Conservation (phyloP, 768 basidiomycete species). For the Hemileccinum rubropunctum region DNA sequence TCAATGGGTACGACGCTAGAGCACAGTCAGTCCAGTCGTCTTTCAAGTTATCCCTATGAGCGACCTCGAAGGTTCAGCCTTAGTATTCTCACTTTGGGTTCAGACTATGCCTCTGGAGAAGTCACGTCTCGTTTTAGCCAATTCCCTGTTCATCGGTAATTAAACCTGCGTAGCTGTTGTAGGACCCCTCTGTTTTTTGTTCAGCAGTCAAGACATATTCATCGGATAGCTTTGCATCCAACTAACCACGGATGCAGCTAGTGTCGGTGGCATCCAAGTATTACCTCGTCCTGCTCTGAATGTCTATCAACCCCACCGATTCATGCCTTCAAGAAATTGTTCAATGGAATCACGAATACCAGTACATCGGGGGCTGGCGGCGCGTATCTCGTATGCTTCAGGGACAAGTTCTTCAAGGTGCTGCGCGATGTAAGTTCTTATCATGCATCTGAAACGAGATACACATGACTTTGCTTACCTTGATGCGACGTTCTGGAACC, state of each 20-base stretch:
- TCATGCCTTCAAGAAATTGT: conserved; percentile 19
- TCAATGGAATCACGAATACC: conserved; percentile 33
- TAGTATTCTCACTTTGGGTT: too few species aligned
- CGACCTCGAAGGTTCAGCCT: too few species aligned
- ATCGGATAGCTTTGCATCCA: not conserved
- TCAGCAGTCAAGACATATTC: not conserved
- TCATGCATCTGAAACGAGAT: not conserved
- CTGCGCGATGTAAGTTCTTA: conserved; percentile 27
- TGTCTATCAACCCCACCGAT: conserved; percentile 12
- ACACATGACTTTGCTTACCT: conserved; percentile 42
- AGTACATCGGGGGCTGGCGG: conserved; percentile 55
- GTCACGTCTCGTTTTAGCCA: conserved; percentile 8
- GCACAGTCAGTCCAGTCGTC: too few species aligned
- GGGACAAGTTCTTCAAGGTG: conserved; percentile 53
- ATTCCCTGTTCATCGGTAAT: conserved; percentile 1
- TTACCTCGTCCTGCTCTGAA: not conserved
- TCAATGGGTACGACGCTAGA: too few species aligned
- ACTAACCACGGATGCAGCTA: too few species aligned
- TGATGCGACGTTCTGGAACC: conserved; percentile 63
- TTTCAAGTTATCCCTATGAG: too few species aligned
- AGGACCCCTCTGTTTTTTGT: too few species aligned
- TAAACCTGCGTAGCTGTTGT: not conserved
- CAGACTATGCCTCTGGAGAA: too few species aligned
- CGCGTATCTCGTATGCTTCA: conserved; percentile 53
- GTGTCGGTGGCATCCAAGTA: too few species aligned